These are phyloP conservation scores for Ceratobasidium sp. DNA, from an alignment of 1,284 basidiomycete genomes.

Conservation along the genomic window DNA sequence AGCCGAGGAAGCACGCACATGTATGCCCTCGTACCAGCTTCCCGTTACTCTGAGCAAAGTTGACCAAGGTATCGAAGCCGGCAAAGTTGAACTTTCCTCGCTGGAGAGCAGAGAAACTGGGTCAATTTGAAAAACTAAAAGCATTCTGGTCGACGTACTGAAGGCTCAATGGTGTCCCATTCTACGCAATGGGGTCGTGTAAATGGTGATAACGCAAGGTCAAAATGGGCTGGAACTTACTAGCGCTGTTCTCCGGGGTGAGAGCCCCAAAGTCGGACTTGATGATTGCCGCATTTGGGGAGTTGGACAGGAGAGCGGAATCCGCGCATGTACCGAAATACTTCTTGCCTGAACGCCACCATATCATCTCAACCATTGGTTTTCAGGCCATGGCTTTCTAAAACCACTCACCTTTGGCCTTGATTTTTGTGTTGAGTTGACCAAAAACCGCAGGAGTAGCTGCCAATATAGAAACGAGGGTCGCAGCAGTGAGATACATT, in stretches of 20 bases:
- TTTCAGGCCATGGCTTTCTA: no score
- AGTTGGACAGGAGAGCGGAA: conserved; percentile 51
- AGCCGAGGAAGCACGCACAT: neutral
- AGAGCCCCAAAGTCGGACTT: conserved; percentile 56
- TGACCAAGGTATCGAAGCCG: conserved; percentile 34
- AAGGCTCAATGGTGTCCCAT: conserved; percentile 51
- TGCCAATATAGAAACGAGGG: conserved; percentile 6
- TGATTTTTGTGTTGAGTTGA: conserved; percentile 33
- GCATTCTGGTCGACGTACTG: neutral
- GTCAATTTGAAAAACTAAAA: neutral
- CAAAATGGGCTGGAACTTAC: conserved; percentile 52
- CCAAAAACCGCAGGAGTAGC: conserved; percentile 24
- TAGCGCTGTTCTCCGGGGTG: conserved; percentile 46
- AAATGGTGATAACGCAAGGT: neutral
- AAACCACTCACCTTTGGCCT: conserved; percentile 15
- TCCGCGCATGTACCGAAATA: conserved; percentile 41
- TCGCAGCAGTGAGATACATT: conserved; percentile 18
- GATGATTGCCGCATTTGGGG: conserved; percentile 56
- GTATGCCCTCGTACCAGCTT: conserved; percentile 43
- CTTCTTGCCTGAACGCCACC: conserved; percentile 20
- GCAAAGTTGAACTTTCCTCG: conserved; percentile 48
- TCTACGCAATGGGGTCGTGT: conserved; percentile 19
- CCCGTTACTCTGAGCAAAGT: conserved; percentile 38
- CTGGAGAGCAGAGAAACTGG: conserved; percentile 8
- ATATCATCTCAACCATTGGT: no score